Conservation (phyloP, 2,329 filamentous ascomycete species). For the Nigrospora sphaerica region DNA sequence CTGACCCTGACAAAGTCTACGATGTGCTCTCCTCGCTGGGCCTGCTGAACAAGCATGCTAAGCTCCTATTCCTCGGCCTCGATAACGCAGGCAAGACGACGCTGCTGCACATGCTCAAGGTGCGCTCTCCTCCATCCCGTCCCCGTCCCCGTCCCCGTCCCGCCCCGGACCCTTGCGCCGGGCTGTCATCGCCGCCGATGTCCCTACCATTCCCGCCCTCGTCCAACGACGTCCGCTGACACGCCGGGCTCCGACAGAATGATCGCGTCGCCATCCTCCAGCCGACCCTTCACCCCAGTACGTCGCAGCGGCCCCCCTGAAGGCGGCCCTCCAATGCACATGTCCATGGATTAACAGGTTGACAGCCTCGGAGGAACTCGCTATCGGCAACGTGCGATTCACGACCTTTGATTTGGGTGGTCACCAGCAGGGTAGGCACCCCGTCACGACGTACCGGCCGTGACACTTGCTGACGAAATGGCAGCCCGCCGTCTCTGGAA, state of each 20-base stretch:
- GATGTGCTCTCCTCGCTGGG: conserved; percentile 82
- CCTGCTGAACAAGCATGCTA: conserved; percentile 91
- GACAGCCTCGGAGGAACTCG: conserved; percentile 79
- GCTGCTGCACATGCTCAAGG: conserved; percentile 91
- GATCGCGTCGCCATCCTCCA: conserved; percentile 87
- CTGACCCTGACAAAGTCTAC: conserved; percentile 54
- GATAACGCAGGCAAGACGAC: conserved; percentile 96
- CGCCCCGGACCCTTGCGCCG: too few species aligned
- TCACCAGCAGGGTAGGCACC: conserved; percentile 72
- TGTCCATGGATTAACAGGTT: conserved; percentile 14
- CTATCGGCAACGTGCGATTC: conserved; percentile 89
- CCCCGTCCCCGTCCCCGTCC: too few species aligned
- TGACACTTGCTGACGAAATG: neutral
- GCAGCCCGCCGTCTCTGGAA: conserved; percentile 88
- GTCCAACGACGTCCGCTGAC: too few species aligned
- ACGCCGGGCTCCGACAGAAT: conserved; percentile 47
- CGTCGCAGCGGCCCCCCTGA: conserved; percentile 24
- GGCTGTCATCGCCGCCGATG: too few species aligned
- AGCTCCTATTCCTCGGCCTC: conserved; percentile 86
- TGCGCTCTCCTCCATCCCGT: conserved; percentile 32
- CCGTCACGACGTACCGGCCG: neutral
- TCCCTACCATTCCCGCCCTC: too few species aligned
- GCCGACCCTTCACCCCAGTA: conserved; percentile 87
- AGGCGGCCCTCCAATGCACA: conserved; percentile 13
- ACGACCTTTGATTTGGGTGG: conserved; percentile 91